A percentile compares a stretch with the other conserved stretches of the same genome.
Conservation (phyloP, 352 stramenopile genomes). For the Achlya hypogyna region DNA sequence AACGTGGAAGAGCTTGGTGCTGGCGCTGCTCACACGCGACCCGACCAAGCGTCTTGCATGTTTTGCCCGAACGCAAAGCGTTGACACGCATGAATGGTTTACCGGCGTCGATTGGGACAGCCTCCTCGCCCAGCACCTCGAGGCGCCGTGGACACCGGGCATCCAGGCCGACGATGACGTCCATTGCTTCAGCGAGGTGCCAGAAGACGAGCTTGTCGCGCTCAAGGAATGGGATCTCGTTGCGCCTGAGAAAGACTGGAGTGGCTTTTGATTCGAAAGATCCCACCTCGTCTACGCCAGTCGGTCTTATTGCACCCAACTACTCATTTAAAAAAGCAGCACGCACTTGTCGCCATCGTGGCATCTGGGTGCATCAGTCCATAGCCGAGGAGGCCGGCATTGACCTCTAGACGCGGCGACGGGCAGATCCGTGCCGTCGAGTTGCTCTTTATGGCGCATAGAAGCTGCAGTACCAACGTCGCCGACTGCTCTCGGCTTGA, state of each 20-base stretch:
- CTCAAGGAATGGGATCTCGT: conserved; percentile 32
- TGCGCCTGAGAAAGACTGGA: conserved; percentile 29
- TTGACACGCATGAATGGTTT: conserved; percentile 34
- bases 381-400: no score
- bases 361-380: no score
- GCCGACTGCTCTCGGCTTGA: no score
- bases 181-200: conserved; percentile 32
- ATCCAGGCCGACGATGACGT: conserved; percentile 31
- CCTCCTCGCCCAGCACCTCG: conserved; percentile 26
- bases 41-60: conserved; percentile 31
- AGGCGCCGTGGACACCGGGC: conserved; percentile 37
- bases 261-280: conserved; percentile 30
- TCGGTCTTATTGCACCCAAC: no score
- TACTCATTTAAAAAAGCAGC: no score
- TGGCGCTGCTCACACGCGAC: conserved; percentile 33
- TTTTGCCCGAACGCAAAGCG: conserved; percentile 26
- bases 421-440: no score
- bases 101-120: conserved; percentile 36
- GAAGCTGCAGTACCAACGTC: not conserved
- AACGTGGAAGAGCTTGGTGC: conserved; percentile 32
- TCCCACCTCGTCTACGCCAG: no score
- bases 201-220: conserved; percentile 27
- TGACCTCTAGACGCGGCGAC: no score
- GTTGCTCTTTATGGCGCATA: not conserved
- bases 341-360: no score